Percentiles rank a stretch among this genome's conserved stretches.
Evolutionary conservation across 2,329 filamentous ascomycete species (phyloP).

Genomic region (Fusarium clavum): DNA sequence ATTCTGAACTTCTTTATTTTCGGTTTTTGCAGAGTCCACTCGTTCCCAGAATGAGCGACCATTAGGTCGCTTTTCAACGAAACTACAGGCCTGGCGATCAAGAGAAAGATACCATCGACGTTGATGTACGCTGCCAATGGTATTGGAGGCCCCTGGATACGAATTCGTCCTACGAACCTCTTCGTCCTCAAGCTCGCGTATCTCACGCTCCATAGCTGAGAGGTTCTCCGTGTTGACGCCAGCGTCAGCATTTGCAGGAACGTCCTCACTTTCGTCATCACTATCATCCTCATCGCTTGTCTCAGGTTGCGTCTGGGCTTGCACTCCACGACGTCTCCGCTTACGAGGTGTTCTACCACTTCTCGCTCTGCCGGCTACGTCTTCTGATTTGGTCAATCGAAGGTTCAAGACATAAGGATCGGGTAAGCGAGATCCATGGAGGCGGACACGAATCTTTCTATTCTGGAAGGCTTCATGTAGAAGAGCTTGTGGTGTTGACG

Average conservation of each 20-base stretch:
- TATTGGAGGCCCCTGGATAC: slow-evolving; percentile 73
- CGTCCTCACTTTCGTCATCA: slow-evolving; percentile 30
- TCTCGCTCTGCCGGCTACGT: slow-evolving; percentile 50
- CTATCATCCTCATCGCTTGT: slow-evolving; percentile 42
- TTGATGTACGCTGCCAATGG: slow-evolving; percentile 75
- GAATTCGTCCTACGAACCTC: slow-evolving; percentile 71
- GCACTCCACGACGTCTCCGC: slow-evolving; percentile 19
- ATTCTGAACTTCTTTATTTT: not conserved
- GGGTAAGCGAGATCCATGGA: slow-evolving; percentile 67
- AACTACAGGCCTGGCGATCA: slow-evolving; percentile 69
- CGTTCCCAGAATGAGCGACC: slow-evolving; percentile 27
- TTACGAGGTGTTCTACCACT: slow-evolving; percentile 17
- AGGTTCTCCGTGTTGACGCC: slow-evolving; percentile 14
- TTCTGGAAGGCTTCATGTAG: slow-evolving; percentile 63
- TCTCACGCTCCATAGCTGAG: slow-evolving; percentile 56
- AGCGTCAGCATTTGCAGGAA: slow-evolving; percentile 36
- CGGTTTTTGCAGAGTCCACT: not conserved
- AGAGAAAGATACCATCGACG: slow-evolving; percentile 74
- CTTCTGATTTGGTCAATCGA: slow-evolving; percentile 62
- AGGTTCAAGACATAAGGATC: slow-evolving; percentile 65
- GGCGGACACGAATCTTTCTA: slow-evolving; percentile 67
- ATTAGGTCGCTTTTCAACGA: slow-evolving; percentile 54
- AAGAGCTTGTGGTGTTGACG: slow-evolving; percentile 57
- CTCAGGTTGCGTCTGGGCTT: slow-evolving; percentile 31
- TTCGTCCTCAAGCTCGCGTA: slow-evolving; percentile 62